Evolutionary conservation across 2,329 filamentous ascomycete species (phyloP).

Genomic region (Hymenoscyphus infarciens): DNA sequence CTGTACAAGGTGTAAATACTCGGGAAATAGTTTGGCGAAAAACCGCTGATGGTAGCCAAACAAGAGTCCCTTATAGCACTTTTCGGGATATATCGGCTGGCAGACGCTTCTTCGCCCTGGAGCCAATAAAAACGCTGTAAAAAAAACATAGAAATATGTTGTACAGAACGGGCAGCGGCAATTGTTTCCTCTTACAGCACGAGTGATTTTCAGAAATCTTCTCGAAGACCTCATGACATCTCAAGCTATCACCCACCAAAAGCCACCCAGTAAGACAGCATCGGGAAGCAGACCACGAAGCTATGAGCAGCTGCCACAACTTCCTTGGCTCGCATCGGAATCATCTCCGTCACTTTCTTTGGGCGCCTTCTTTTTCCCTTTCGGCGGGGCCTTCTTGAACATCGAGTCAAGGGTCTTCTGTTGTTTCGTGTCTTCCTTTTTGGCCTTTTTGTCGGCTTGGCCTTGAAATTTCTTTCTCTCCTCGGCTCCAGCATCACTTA

Average conservation of each 20-base stretch:
- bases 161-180: conserved; percentile 3
- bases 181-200: not conserved
- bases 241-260: not conserved
- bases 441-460: conserved; percentile 71
- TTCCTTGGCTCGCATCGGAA: conserved; percentile 24
- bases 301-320: conserved; percentile 29
- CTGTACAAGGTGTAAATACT: not conserved
- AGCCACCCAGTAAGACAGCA: not conserved
- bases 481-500: conserved; percentile 63
- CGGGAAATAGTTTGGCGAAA: not conserved
- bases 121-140: not conserved
- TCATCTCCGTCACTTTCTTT: conserved; percentile 30
- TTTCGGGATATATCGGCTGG: not conserved
- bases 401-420: conserved; percentile 38
- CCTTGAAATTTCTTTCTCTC: conserved; percentile 75
- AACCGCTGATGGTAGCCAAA: not conserved
- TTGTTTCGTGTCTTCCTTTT: conserved; percentile 28
- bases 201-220: not conserved
- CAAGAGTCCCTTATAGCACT: not conserved
- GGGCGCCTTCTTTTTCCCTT: conserved; percentile 40
- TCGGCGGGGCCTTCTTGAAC: conserved; percentile 37
- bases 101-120: not conserved
- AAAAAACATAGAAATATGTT: not conserved
- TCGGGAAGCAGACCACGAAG: not conserved
- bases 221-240: conserved; percentile 1